Conservation (phyloP, 1,284 basidiomycete genomes). For the Tetrapyrgos nigripes region DNA sequence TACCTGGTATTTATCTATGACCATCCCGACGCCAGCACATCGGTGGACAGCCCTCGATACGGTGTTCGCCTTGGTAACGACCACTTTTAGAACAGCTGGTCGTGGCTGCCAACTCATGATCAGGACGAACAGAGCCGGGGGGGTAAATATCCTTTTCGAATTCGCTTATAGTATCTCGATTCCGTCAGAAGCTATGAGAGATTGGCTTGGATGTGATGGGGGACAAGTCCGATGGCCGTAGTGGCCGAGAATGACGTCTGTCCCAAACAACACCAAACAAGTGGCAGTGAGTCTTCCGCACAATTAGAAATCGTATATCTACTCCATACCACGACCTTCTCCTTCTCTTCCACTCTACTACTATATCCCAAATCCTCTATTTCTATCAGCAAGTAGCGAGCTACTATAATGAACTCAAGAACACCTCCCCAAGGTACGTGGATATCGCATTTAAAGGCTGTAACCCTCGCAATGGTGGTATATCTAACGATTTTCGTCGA, state of each 20-base stretch:
- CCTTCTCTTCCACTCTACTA: neutral
- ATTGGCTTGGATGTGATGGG: too few species aligned
- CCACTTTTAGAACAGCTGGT: neutral
- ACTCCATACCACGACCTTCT: neutral
- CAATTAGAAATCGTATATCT: neutral
- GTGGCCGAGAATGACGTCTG: neutral
- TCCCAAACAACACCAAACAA: neutral
- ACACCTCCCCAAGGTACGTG: conserved; percentile 40
- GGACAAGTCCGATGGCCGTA: neutral
- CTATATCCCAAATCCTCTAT: neutral
- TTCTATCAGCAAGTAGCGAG: conserved; percentile 39
- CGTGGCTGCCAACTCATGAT: neutral
- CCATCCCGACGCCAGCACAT: neutral
- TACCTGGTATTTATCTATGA: neutral
- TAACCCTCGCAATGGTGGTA: neutral
- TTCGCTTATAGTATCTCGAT: too few species aligned
- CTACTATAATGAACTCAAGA: conserved; percentile 40
- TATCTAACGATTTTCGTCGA: neutral
- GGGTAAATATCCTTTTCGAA: neutral
- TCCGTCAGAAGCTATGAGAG: too few species aligned
- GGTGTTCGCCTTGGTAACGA: neutral
- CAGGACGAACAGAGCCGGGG: too few species aligned
- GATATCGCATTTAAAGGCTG: neutral
- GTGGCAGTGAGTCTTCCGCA: neutral
- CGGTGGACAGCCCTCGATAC: neutral